These are phyloP conservation scores for Backusella tarrabulga DNA, from an alignment of 192 early-diverging fungal genomes.

Conservation along the genomic window DNA sequence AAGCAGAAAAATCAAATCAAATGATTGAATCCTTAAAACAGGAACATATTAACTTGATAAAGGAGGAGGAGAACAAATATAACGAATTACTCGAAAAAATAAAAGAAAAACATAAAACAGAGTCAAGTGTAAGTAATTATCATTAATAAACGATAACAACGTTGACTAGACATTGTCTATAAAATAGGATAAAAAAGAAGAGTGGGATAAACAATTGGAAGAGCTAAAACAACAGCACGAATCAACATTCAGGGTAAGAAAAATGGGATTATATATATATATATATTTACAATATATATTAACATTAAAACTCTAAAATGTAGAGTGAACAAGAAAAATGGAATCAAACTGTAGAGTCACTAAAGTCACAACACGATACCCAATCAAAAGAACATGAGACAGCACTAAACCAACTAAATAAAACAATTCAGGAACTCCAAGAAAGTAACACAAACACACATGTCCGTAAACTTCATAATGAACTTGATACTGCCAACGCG, in stretches of 20 bases:
- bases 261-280: neutral
- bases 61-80: neutral
- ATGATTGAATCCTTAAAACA: conserved; percentile 8
- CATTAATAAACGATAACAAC: neutral
- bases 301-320: neutral
- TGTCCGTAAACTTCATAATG: conserved; percentile 1
- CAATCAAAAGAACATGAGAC: neutral
- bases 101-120: neutral
- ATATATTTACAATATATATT: neutral
- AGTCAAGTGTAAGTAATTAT: neutral
- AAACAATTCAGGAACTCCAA: neutral
- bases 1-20: neutral
- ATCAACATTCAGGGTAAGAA: neutral
- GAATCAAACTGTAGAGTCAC: neutral
- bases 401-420: neutral
- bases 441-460: neutral
- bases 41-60: neutral
- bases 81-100: neutral
- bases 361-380: conserved; percentile 1
- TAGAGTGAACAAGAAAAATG: neutral
- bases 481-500: neutral
- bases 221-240: neutral
- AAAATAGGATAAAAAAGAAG: neutral
- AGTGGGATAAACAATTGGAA: neutral
- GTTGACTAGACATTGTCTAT: neutral